Evolutionary conservation across 345 rosid genomes (phyloP), one percentile per base, ranked within the genome.

Genomic region (Pugionium dolabratum): DNA sequence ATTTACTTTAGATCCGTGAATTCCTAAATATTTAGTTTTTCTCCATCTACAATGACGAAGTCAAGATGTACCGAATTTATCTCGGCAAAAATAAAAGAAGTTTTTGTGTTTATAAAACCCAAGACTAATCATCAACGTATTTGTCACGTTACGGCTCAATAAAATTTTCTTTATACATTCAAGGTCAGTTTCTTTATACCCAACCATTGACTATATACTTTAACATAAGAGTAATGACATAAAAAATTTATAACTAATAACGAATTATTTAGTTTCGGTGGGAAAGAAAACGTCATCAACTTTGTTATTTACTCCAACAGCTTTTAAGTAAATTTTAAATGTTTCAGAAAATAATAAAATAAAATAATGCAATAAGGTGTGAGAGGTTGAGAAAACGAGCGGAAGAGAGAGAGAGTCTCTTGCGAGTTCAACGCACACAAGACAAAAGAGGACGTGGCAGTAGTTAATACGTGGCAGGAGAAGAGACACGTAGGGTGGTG

Each of bases 381-480:
- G 18, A 18, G 49, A 27, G 50, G 6, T 71, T 46, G 62, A 32
- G 42, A 18, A 36, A 62, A 28, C 67, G 69, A 46, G 69, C 54
- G 39, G 18, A 54, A 62, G 49, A 70, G 54, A 53, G 54, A 53
- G 28, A 6, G 32, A 11, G 18, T 53, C 33, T 18, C 18, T 18
- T 0, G 33, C 2, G 10, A 45, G 56, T 56, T 41, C 9, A 44
- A 37, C 27, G 56, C 43, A 35, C 18, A 18, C 2, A 40, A 4
- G 33, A 1, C 32, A 7, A 35, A 61, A 46, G 3, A 27, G 60
- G 4, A 71, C 70, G 64, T 71, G 64, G 52, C 27, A 2, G 4
- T 5, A 2, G 11, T 27, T 40, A 55, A 9, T 6, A 72, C 65
- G 76, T 64, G 71, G 64, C 59, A 4, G 41, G 41, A 49, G 47